A percentile compares a stretch with the other conserved stretches of the same genome.
These are phyloP conservation scores for Arabidopsis hybrid DNA, from an alignment of 441 rosid genomes.

Conservation along the genomic window DNA sequence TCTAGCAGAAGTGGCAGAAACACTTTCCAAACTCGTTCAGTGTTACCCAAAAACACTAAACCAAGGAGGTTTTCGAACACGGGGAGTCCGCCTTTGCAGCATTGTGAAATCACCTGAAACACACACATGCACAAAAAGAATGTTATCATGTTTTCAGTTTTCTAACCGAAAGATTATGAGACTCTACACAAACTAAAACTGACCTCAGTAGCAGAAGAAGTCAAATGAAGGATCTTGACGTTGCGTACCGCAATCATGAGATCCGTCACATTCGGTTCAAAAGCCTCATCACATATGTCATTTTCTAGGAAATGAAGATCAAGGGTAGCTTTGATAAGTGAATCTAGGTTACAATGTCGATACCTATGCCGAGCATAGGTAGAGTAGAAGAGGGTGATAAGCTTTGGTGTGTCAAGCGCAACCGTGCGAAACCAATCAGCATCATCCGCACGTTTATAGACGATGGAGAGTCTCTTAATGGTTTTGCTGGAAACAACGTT, in stretches of 20 bases:
- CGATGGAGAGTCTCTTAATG: not conserved
- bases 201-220: not conserved
- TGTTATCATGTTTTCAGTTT: not conserved
- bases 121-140: not conserved
- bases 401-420: not conserved
- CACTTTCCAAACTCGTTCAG: not conserved
- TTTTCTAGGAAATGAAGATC: not conserved
- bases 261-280: not conserved
- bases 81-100: not conserved
- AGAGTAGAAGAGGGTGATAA: not conserved
- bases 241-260: not conserved
- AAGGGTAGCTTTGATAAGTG: not conserved
- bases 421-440: not conserved
- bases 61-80: slow-evolving; percentile 5
- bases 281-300: not conserved
- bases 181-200: not conserved
- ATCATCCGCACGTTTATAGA: not conserved
- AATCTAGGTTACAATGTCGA: not conserved
- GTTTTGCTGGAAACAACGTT: not conserved
- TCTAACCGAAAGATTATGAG: not conserved
- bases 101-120: slow-evolving; percentile 9
- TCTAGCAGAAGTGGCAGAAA: slow-evolving; percentile 4
- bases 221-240: too few relatives aligned
- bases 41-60: not conserved
- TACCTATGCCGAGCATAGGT: not conserved